Percentiles rank a stretch among this genome's conserved stretches.
Evolutionary conservation across 805 yeast genomes (phyloP).

Genomic region (Kodamaea sagamina): DNA sequence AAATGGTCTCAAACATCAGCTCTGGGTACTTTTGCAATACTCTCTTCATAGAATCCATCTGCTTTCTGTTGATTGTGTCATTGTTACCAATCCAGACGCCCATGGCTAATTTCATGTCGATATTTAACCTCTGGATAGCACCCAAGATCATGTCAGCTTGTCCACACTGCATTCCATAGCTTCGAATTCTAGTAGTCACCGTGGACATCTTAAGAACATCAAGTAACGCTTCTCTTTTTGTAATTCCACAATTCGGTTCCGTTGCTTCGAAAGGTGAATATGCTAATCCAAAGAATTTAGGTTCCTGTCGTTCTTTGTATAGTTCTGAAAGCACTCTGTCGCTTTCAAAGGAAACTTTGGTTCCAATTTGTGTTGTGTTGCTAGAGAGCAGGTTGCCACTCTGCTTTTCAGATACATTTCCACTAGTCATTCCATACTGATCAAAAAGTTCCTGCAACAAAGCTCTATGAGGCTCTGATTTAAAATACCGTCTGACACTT

Average conservation of each 20-base stretch:
- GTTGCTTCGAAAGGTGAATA: conserved; percentile 59
- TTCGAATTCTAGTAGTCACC: conserved; percentile 57
- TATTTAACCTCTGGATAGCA: conserved; percentile 50
- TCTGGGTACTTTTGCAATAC: conserved; percentile 46
- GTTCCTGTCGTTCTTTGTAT: background rate
- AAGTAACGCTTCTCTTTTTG: conserved; percentile 48
- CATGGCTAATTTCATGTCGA: conserved; percentile 57
- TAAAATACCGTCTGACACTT: conserved; percentile 24
- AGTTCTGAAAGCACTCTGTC: background rate
- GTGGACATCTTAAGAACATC: conserved; percentile 61
- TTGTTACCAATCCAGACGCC: conserved; percentile 64
- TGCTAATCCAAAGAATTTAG: conserved; percentile 53
- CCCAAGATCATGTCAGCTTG: conserved; percentile 55
- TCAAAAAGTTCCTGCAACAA: conserved; percentile 10
- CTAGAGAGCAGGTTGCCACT: background rate
- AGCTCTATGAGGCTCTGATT: conserved; percentile 21
- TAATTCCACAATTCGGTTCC: conserved; percentile 55
- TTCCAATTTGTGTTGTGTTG: background rate
- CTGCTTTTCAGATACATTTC: background rate
- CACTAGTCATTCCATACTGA: conserved; percentile 4
- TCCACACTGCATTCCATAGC: conserved; percentile 62
- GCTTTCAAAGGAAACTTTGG: too few relatives aligned
- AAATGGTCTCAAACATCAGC: conserved; percentile 49
- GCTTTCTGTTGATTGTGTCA: conserved; percentile 45
- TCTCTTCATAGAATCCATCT: conserved; percentile 47